Evolutionary conservation across 441 rosid genomes (phyloP).

Genomic region (Macaranga tanarius): DNA sequence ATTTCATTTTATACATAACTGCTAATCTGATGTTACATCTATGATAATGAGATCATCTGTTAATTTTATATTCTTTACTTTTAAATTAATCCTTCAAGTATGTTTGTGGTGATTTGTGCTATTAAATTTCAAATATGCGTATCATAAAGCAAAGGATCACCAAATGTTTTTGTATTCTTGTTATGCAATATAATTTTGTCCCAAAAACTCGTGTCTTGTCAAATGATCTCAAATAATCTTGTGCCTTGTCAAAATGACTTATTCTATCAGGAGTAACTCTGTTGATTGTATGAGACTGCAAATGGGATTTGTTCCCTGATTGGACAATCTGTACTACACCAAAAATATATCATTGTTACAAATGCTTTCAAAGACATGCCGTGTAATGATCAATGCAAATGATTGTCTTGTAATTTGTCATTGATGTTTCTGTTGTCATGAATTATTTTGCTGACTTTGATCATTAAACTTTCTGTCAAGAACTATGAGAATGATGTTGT

Average conservation of each 20-base stretch:
- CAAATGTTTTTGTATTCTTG: neutral
- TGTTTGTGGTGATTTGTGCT: neutral
- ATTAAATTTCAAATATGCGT: neutral
- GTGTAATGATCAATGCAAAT: neutral
- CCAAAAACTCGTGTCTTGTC: neutral
- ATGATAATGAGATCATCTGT: neutral
- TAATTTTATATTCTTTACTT: constrained; percentile 3
- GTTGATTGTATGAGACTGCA: neutral
- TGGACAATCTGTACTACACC: neutral
- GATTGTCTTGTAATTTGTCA: neutral
- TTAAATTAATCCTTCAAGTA: neutral
- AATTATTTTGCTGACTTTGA: neutral
- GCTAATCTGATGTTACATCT: neutral
- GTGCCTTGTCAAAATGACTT: neutral
- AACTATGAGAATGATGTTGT: neutral
- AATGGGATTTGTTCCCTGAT: neutral
- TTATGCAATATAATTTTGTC: neutral
- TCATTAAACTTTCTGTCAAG: neutral
- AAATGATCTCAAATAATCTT: neutral
- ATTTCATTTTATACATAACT: neutral
- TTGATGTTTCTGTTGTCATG: neutral
- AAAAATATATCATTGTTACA: neutral
- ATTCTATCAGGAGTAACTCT: too few relatives aligned
- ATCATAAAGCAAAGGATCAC: neutral
- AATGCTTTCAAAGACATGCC: neutral